These are phyloP conservation scores for Lathyrus aphaca DNA, from an alignment of 306 rosid genomes.

Conservation along the genomic window DNA sequence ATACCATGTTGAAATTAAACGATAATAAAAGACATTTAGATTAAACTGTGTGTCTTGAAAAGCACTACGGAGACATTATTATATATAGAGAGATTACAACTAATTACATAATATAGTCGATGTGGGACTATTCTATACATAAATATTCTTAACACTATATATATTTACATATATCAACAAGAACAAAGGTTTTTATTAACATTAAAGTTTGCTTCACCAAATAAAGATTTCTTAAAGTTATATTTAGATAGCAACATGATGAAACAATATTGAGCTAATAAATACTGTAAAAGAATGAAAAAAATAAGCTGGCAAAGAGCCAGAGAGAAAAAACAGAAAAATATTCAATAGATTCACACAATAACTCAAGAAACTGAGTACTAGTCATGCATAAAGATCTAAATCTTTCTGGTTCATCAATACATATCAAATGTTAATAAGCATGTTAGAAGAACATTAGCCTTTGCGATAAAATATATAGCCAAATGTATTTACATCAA, in stretches of 20 bases:
- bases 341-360: neutral
- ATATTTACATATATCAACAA: no score
- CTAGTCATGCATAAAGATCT: conserved; percentile 7
- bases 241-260: neutral
- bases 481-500: neutral
- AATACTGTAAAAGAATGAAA: neutral
- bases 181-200: no score
- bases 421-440: neutral
- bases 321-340: neutral
- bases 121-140: no score
- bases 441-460: neutral
- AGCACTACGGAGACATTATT: no score
- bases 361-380: neutral
- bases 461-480: neutral
- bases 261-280: neutral
- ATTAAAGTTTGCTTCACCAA: neutral
- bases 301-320: neutral
- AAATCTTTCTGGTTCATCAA: neutral
- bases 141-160: no score
- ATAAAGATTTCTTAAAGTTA: conserved; percentile 3
- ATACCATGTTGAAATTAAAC: no score
- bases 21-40: no score
- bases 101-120: no score
- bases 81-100: no score
- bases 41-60: no score